Evolutionary conservation across 129 eudicot genomes (phyloP).

Genomic region (Flaveria bidentis): DNA sequence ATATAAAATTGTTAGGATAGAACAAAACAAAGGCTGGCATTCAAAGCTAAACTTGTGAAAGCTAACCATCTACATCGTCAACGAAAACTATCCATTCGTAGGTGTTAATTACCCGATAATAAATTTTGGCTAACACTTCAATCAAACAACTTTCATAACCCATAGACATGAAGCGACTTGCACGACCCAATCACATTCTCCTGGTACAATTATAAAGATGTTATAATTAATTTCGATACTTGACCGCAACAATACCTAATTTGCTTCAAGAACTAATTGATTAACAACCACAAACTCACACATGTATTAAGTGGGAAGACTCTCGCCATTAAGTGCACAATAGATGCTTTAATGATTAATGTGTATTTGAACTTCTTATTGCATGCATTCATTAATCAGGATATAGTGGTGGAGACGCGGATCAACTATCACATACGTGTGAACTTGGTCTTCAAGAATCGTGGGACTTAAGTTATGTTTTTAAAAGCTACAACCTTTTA

Average conservation of each 20-base stretch:
- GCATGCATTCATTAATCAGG: constrained; percentile 1
- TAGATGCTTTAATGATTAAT: constrained; percentile 6
- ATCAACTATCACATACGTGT: constrained; percentile 28
- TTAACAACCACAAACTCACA: not conserved
- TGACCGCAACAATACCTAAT: not conserved
- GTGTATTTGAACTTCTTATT: constrained; percentile 16
- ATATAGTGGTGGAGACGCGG: constrained; percentile 29
- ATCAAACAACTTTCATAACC: not conserved
- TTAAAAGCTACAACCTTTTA: constrained; percentile 31
- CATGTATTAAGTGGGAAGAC: too few species aligned
- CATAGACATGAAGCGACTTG: not conserved
- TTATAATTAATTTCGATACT: not conserved
- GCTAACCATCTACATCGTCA: too few species aligned
- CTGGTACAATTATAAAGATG: not conserved
- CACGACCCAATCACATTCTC: not conserved
- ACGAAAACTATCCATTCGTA: too few species aligned
- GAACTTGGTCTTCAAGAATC: constrained; percentile 35
- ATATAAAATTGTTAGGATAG: too few species aligned
- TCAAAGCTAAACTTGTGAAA: not conserved
- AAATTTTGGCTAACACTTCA: not conserved
- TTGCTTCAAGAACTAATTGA: not conserved
- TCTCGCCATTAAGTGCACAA: too few species aligned
- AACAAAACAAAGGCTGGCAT: not conserved
- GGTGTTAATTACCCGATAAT: not conserved
- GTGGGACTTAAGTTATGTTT: constrained; percentile 33